These are phyloP conservation scores for Sechiopsis laciniata DNA, from an alignment of 306 rosid species.

Conservation along the genomic window DNA sequence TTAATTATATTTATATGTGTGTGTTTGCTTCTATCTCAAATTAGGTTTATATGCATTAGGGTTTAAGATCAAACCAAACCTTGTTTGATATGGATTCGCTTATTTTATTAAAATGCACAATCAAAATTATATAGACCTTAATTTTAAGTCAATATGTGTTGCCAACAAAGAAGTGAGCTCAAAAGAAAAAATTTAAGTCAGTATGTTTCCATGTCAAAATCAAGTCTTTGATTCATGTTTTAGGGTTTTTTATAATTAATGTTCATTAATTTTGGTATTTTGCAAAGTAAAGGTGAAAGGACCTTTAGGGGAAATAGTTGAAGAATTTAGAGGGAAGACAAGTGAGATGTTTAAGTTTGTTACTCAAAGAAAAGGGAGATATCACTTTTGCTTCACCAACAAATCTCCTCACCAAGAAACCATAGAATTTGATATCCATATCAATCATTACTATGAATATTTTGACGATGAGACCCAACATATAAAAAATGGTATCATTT, in stretches of 20 bases:
- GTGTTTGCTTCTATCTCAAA: no score
- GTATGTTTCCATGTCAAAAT: no score
- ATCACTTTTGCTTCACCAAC: conserved; percentile 12
- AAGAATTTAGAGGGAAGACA: background rate
- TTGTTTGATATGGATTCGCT: no score
- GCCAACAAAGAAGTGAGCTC: no score
- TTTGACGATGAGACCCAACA: background rate
- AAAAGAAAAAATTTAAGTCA: no score
- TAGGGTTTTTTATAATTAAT: background rate
- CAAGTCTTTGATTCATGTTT: background rate
- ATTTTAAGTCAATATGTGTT: no score
- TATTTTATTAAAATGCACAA: no score
- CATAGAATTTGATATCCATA: conserved; percentile 3
- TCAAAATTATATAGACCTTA: no score
- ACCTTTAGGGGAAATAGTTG: background rate
- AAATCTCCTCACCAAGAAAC: conserved; percentile 1
- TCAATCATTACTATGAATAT: background rate
- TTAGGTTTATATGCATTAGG: no score
- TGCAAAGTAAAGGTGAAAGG: background rate
- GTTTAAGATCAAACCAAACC: no score
- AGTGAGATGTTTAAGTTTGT: conserved; percentile 1
- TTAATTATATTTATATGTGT: no score
- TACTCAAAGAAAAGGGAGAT: background rate
- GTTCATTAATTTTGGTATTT: background rate
- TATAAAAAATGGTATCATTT: background rate